A percentile compares a stretch with the other conserved stretches of the same genome.
These are phyloP conservation scores for Quercus phellos DNA, from an alignment of 331 rosid species.

Conservation along the genomic window DNA sequence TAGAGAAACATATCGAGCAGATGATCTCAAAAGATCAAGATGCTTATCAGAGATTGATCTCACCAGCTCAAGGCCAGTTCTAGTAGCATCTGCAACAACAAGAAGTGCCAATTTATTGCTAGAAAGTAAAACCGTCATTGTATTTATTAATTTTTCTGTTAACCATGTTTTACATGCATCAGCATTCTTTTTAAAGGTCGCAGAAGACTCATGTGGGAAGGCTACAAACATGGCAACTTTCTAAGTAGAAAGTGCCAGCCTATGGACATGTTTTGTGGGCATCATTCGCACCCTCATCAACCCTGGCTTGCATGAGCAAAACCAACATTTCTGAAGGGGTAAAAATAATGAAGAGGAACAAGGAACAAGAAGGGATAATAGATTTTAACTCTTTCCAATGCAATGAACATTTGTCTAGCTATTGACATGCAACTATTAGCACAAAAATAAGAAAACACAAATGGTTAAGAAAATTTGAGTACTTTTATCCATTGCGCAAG, in stretches of 20 bases:
- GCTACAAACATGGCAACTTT: not conserved
- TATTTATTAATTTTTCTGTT: not conserved
- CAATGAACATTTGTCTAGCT: not conserved
- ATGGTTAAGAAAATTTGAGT: constrained; percentile 16
- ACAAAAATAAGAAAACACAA: not conserved
- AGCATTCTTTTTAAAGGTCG: not conserved
- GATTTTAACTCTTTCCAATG: not conserved
- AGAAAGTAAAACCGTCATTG: constrained; percentile 1
- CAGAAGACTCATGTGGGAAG: constrained; percentile 1
- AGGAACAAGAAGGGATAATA: not conserved
- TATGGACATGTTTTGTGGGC: not conserved
- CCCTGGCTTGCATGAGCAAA: not conserved
- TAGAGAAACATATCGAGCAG: constrained; percentile 55
- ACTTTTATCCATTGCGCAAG: constrained; percentile 70
- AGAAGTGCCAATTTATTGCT: constrained; percentile 22
- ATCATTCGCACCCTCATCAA: not conserved
- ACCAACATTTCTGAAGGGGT: not conserved
- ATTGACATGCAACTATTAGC: not conserved
- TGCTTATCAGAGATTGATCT: constrained; percentile 64
- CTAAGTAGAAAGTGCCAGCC: constrained; percentile 8
- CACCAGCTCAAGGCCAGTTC: constrained; percentile 52
- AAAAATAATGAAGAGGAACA: constrained; percentile 5
- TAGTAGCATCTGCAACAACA: constrained; percentile 38
- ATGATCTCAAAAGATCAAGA: constrained; percentile 65
- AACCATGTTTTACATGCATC: not conserved